Evolutionary conservation across 306 rosid genomes (phyloP).

Genomic region (Spatholobus suberectus): DNA sequence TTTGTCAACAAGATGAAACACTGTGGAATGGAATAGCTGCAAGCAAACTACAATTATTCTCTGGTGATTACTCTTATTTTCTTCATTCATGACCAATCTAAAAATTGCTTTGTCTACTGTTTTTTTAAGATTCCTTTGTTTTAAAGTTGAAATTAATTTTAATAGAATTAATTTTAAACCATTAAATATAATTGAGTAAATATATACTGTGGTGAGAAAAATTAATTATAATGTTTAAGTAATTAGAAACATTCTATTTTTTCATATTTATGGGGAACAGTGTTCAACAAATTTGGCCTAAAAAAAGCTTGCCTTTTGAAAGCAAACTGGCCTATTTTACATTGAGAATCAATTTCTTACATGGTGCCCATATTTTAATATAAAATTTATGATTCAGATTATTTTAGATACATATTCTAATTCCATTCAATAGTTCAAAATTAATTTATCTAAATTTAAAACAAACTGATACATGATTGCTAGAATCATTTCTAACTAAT

Average conservation of each 20-base stretch:
- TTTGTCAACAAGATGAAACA: conserved; percentile 15
- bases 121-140: neutral
- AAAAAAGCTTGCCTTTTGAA: neutral
- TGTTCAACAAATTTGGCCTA: too few species aligned
- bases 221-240: too few species aligned
- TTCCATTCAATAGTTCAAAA: neutral
- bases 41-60: neutral
- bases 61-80: conserved; percentile 5
- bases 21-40: neutral
- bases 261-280: neutral
- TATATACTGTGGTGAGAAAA: too few species aligned
- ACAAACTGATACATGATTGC: neutral
- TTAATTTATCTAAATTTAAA: too few species aligned
- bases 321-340: neutral
- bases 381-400: too few species aligned
- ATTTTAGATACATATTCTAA: too few species aligned
- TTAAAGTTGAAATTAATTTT: too few species aligned
- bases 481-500: neutral
- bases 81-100: neutral
- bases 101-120: neutral
- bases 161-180: neutral
- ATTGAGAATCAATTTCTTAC: too few species aligned
- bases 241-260: neutral
- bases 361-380: too few species aligned
- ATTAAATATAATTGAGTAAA: neutral